phyloP scores from a whole-genome alignment of 306 rosid genomes.

The Cucurbita moschata region DNA sequence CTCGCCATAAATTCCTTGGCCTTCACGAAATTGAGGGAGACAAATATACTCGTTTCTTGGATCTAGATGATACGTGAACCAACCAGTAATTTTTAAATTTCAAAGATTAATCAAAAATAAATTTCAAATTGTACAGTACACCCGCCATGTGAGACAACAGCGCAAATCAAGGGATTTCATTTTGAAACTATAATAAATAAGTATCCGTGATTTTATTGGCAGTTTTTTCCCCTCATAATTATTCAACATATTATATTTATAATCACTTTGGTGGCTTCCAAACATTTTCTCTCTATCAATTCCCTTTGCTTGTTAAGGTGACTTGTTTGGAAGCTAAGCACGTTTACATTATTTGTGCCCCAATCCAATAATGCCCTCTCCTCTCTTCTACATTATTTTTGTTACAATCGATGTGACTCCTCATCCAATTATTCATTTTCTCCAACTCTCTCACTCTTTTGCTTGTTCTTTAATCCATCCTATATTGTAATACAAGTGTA shows the following conservation, averaged over 20 bases:
- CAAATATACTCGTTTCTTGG: too few species aligned
- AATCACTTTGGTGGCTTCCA: conserved; percentile 5
- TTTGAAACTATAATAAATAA: not conserved
- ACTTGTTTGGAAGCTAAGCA: conserved; percentile 7
- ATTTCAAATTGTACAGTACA: not conserved
- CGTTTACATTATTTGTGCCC: not conserved
- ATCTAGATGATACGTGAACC: too few species aligned
- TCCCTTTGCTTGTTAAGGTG: not conserved
- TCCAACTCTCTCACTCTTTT: not conserved
- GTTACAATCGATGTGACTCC: not conserved
- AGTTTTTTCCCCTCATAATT: not conserved
- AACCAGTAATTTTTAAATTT: too few species aligned
- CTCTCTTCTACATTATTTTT: not conserved
- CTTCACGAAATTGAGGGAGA: too few species aligned
- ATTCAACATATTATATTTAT: conserved; percentile 1
- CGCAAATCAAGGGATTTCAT: conserved; percentile 6
- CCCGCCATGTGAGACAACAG: conserved; percentile 6
- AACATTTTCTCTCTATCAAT: not conserved
- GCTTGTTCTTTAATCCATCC: conserved; percentile 1
- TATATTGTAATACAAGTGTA: not conserved
- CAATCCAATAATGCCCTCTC: not conserved
- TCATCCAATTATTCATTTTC: not conserved
- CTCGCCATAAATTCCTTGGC: too few species aligned
- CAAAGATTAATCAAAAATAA: too few species aligned
- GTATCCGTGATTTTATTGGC: conserved; percentile 2